A percentile compares a stretch with the other conserved stretches of the same genome.
Conservation (phyloP, 1,284 basidiomycete species). For the Butyriboletus appendiculatus region DNA sequence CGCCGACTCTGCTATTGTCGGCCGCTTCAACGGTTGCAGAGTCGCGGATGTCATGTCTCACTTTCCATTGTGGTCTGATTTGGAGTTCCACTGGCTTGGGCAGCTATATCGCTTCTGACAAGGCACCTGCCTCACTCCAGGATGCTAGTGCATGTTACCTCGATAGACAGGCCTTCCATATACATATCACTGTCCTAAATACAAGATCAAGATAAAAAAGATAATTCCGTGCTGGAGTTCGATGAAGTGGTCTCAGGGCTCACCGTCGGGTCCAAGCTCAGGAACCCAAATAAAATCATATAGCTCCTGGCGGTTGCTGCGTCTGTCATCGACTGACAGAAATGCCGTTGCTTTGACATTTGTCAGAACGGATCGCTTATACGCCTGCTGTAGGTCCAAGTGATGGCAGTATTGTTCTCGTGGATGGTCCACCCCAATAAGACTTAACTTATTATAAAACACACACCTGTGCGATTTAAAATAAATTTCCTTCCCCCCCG, state of each 20-base stretch:
- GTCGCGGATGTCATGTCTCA: neutral
- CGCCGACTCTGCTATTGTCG: no score
- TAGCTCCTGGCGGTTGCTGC: neutral
- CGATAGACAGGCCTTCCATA: neutral
- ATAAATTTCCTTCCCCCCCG: neutral
- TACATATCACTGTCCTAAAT: neutral
- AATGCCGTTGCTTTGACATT: constrained; percentile 22
- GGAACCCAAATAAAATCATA: neutral
- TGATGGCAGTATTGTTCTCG: constrained; percentile 19
- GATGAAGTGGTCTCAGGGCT: neutral
- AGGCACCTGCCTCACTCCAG: neutral
- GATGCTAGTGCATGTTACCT: neutral
- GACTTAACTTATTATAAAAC: constrained; percentile 8
- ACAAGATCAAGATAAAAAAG: neutral
- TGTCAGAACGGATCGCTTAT: constrained; percentile 17
- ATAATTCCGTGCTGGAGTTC: neutral
- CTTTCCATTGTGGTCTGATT: neutral
- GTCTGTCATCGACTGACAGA: neutral
- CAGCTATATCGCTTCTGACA: neutral
- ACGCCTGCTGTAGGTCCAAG: constrained; percentile 19
- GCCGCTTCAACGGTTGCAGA: no score
- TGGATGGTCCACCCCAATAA: constrained; percentile 4
- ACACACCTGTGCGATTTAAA: neutral
- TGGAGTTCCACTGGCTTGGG: neutral
- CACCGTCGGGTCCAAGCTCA: neutral